Base-by-base conservation (phyloP, 2,329 filamentous ascomycete species). In the Waltergamsia citrina region DNA sequence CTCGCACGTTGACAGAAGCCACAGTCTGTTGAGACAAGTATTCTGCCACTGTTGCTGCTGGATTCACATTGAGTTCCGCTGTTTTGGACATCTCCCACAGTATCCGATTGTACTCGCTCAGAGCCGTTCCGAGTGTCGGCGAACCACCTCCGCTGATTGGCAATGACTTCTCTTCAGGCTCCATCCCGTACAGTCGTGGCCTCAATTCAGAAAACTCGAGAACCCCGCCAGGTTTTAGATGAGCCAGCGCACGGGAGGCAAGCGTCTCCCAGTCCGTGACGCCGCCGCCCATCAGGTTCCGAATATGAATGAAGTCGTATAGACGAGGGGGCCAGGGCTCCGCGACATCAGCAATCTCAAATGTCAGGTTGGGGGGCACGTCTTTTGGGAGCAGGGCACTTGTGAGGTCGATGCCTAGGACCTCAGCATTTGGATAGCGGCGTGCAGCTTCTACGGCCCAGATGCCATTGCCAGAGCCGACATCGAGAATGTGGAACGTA, bases 341-440 rank as follows among this genome's bases (percentile, higher is more conserved):
- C 39, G 74, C 69, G 20, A 69, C 62, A 46, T 80, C 73, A 46
- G 71, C 70, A 25, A 79, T 64, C 37, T 71, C 56, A 46, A 78
- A 79, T 4, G 58, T 62, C 16, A 78, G 63, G 43, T 80, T 80
- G 14, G 70, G 62, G 6, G 75, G 74, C 7, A 78, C 66, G 18
- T 53, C 48, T 7, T 48, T 56, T 12, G 55, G 58, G 28, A 60
- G 45, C 22, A 65, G 51, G n/a, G 59, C 57, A 18, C 53, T 53
- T 15, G 54, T 61, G 15, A 63, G 43, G 37, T 66, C 63, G 27
- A 63, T 50, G 20, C 60, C 60, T 19, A 59, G 52, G 11, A 66
- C 54, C 4, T 50, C 47, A 18, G 54, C 57, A 18, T 56, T 49
- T 3, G 63, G 61, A 35, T 62, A 60, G 6, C 48, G 48, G 28